Percentiles rank a stretch among this genome's conserved stretches.
Evolutionary conservation across 176 grass and related monocot species (phyloP).

Genomic region (Zizania latifolia): DNA sequence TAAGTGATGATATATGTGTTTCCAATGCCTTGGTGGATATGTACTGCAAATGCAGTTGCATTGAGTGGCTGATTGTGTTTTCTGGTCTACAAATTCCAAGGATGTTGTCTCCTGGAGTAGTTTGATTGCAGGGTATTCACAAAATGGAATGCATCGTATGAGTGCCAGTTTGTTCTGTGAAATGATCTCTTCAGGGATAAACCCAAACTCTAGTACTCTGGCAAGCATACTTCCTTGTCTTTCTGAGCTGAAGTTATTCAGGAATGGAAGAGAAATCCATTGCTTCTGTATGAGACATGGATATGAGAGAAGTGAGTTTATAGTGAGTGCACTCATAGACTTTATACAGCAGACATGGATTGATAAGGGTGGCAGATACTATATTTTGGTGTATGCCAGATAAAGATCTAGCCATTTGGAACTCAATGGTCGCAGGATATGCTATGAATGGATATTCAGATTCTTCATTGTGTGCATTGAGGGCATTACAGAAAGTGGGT

Average conservation of each 20-base stretch:
- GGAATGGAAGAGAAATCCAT: slow-evolving; percentile 40
- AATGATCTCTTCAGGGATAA: slow-evolving; percentile 42
- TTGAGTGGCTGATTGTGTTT: slow-evolving; percentile 30
- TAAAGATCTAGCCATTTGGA: slow-evolving; percentile 53
- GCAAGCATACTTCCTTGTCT: slow-evolving; percentile 52
- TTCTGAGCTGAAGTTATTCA: slow-evolving; percentile 28
- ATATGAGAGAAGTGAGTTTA: slow-evolving; percentile 37
- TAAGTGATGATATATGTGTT: slow-evolving; percentile 32
- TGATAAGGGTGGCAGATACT: slow-evolving; percentile 22
- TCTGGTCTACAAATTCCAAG: slow-evolving; percentile 28
- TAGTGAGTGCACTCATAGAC: slow-evolving; percentile 50
- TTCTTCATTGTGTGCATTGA: slow-evolving; percentile 38
- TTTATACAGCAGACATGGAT: slow-evolving; percentile 43
- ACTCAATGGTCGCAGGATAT: slow-evolving; percentile 54
- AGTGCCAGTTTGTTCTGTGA: slow-evolving; percentile 34
- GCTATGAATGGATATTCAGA: slow-evolving; percentile 31
- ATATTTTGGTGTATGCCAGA: slow-evolving; percentile 27
- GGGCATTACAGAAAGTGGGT: slow-evolving; percentile 28
- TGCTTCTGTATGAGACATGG: slow-evolving; percentile 46
- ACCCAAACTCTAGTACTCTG: slow-evolving; percentile 40
- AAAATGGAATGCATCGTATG: slow-evolving; percentile 24
- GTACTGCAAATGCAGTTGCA: slow-evolving; percentile 51
- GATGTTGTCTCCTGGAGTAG: slow-evolving; percentile 63
- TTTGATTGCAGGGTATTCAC: slow-evolving; percentile 47
- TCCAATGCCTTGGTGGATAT: slow-evolving; percentile 54